Base-by-base conservation (phyloP, 441 rosid genomes). In the Brassica balearica region DNA sequence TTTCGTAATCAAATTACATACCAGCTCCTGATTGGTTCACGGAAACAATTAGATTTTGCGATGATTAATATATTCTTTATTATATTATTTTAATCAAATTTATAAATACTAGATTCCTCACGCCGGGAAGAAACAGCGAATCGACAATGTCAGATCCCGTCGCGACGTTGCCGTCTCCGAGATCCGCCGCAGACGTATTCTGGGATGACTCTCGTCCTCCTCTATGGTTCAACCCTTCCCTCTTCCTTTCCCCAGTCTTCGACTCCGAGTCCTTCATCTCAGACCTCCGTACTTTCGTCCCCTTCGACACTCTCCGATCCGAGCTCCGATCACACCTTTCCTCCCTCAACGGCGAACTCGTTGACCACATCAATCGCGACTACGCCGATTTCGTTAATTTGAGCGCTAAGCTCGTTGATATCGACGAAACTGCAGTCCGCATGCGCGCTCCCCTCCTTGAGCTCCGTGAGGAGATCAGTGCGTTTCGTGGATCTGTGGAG, bases 281-380 rank as follows among this genome's bases (percentile, higher is more conserved):
- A 22, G 98, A 96, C 88, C 97, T 92, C 83, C 92, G 98, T 8
- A 92, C 97, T 5, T 92, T 96, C 72, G 98, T 96, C 53, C 98
- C 98, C 6, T 92, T 90, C 79, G 96, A 89, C 59, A 92, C 98
- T 27, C 97, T 96, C 82, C 93, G 97, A 60, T 90, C 34, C 34
- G 34, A 29, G 34, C 34, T 29, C 34, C 94, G 83, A 20, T 69
- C 88, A 1, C 92, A 93, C 82, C 88, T 91, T 11, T 81, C 97
- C 55, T 93, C 98, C 75, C 97, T 92, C 55, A 93, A 91, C 77
- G 92, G 91, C 73, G 97, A 96, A 82, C 89, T 96, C 51, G 85
- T 96, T 68, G 99, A 96, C 72, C 92, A 90, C 71, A 92, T 96
- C 88, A 96, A 96, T 80, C 97, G 98, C 46, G 99, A 96, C 81